Conservation (phyloP, 345 rosid species). For the Syzygium jambos region DNA sequence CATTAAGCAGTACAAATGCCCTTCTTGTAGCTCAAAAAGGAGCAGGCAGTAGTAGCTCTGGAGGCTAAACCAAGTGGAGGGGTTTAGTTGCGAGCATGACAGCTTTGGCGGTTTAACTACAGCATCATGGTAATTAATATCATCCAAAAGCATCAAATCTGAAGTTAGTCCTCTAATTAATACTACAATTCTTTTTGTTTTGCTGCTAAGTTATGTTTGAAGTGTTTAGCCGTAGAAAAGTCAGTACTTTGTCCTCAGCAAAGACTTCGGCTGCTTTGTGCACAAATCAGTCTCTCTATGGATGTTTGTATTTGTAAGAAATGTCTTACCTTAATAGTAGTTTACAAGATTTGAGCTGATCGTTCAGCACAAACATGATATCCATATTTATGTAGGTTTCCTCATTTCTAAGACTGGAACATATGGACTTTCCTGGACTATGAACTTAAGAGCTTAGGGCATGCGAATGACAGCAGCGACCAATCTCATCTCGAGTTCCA, state of each 20-base stretch:
- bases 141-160: not conserved
- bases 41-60: constrained; percentile 26
- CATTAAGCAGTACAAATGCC: constrained; percentile 86
- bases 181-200: not conserved
- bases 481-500: not conserved
- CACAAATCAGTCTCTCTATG: not conserved
- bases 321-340: not conserved
- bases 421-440: not conserved
- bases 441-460: not conserved
- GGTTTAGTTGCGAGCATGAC: not conserved
- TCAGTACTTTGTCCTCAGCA: not conserved
- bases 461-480: not conserved
- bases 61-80: not conserved
- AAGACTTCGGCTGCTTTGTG: not conserved
- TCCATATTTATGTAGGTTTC: not conserved
- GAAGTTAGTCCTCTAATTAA: not conserved
- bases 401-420: not conserved
- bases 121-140: not conserved
- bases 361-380: not conserved
- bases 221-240: not conserved
- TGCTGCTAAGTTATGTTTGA: not conserved
- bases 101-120: not conserved
- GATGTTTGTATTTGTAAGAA: not conserved
- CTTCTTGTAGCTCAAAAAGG: constrained; percentile 71
- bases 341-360: not conserved